Conservation (phyloP, 495 filamentous ascomycete species). For the Chaetomium cochliodes region DNA sequence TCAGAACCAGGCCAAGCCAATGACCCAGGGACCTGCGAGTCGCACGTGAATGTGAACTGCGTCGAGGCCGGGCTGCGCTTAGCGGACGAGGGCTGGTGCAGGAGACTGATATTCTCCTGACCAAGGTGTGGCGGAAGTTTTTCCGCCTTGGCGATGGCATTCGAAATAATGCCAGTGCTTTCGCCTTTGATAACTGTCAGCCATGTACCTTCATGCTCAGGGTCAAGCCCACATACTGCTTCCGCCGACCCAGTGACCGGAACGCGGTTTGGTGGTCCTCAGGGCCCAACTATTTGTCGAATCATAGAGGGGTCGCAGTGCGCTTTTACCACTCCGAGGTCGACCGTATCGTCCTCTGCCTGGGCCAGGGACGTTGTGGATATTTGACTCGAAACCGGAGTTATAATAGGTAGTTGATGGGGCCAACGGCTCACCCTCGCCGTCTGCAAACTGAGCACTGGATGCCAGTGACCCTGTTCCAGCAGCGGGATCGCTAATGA, state of each 20-base stretch:
- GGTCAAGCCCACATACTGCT: slow-evolving; percentile 41
- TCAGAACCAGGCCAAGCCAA: slow-evolving; percentile 59
- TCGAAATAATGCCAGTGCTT: slow-evolving; percentile 77
- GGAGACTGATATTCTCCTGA: slow-evolving; percentile 70
- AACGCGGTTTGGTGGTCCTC: slow-evolving; percentile 45
- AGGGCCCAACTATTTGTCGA: slow-evolving; percentile 54
- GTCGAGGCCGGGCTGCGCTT: slow-evolving; percentile 64
- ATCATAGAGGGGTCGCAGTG: slow-evolving; percentile 57
- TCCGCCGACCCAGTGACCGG: slow-evolving; percentile 42
- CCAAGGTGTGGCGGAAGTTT: slow-evolving; percentile 61
- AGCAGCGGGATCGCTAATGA: slow-evolving; percentile 45
- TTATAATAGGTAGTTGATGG: slow-evolving; percentile 38
- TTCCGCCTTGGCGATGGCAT: slow-evolving; percentile 86
- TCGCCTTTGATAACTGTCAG: slow-evolving; percentile 33
- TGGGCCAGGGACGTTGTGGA: slow-evolving; percentile 70
- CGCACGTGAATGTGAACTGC: slow-evolving; percentile 91
- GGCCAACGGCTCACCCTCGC: slow-evolving; percentile 40
- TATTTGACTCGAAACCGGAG: slow-evolving; percentile 44
- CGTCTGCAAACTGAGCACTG: slow-evolving; percentile 33
- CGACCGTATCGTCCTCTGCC: slow-evolving; percentile 78
- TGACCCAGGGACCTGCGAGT: slow-evolving; percentile 53
- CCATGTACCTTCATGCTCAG: neutral
- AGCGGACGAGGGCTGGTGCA: slow-evolving; percentile 65
- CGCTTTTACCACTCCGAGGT: slow-evolving; percentile 61
- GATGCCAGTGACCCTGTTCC: slow-evolving; percentile 28